A percentile compares a stretch with the other conserved stretches of the same genome.
Conservation (phyloP, 148 eudicot genomes). For the Talinum fruticosum region DNA sequence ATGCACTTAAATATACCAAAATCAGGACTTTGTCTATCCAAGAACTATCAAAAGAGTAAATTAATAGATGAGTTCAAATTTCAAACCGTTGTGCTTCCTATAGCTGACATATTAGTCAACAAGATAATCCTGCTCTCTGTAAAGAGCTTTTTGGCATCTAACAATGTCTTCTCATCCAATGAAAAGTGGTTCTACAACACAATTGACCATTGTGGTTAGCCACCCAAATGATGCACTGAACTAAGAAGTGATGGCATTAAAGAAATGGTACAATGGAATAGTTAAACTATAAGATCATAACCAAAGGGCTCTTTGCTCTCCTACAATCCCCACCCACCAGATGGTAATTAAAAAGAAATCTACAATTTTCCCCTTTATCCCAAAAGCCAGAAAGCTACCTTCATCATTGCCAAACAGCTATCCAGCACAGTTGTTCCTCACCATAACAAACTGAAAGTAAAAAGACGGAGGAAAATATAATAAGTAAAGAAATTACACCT, state of each 20-base stretch:
- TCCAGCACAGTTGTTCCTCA: not conserved
- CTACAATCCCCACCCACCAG: not conserved
- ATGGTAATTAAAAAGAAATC: not conserved
- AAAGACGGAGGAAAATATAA: not conserved
- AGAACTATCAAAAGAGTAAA: not conserved
- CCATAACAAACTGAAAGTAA: not conserved
- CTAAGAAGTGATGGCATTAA: not conserved
- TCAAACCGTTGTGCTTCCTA: constrained; percentile 60
- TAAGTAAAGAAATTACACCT: constrained; percentile 39
- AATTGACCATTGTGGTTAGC: not conserved
- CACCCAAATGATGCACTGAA: not conserved
- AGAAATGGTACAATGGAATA: not conserved
- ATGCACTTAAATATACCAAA: constrained; percentile 2
- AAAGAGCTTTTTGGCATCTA: constrained; percentile 59
- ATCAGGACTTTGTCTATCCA: not conserved
- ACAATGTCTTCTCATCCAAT: constrained; percentile 41
- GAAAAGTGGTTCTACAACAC: constrained; percentile 47
- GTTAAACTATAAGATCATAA: not conserved
- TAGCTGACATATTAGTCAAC: constrained; percentile 43
- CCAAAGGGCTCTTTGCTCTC: not conserved
- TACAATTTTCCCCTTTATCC: not conserved
- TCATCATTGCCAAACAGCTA: not conserved
- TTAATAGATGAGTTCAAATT: not conserved
- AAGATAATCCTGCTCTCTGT: constrained; percentile 51
- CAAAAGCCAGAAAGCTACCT: not conserved